Base-by-base conservation (phyloP, 1,284 basidiomycete species). In the Apiotrichum gamsii region DNA sequence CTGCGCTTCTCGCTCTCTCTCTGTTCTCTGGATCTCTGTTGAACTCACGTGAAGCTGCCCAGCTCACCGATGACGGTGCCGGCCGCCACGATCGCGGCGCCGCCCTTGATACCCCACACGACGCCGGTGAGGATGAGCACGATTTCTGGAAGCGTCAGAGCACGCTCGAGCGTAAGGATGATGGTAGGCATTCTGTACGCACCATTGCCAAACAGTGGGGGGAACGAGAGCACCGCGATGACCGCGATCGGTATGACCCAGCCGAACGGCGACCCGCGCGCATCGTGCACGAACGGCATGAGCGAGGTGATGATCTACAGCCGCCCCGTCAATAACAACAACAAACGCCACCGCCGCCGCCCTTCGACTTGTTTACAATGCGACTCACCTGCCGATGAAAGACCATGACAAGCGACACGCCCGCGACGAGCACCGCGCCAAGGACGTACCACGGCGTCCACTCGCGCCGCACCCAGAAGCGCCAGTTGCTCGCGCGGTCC, bases 171-270 rank as follows among this genome's bases (percentile, higher is more conserved):
- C 4, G 2, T 20, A 15, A 6, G 6, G 3, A 28, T n/a, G n/a
- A n/a, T n/a, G n/a, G n/a, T n/a, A n/a, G n/a, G n/a, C n/a, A n/a
- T n/a, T n/a, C n/a, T n/a, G n/a, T 3, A 54, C 59, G 38, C 32
- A 56, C 67, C 65, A 41, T 66, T 65, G 10, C 70, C 69, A 30
- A 69, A 70, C 1, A 74, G 52, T 0, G 72, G 73, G 0, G 73
- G 72, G 57, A 75, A 73, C 10, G 64, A 67, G 33, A 74, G 56
- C 32, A 73, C 62, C 47, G 73, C 61, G 28, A 74, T 60, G 23
- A 69, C 58, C 6, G 54, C 60, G 23, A 67, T 62, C 3, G 70
- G 69, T 13, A 69, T 61, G 19, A 61, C 29, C 56, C 64, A 73
- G 6, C 67, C 67, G 11, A 47, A 61, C n/a, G 49, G 49, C 21